phyloP scores from a whole-genome alignment of 2,329 filamentous ascomycete species.

The Xylariaceae sp. region DNA sequence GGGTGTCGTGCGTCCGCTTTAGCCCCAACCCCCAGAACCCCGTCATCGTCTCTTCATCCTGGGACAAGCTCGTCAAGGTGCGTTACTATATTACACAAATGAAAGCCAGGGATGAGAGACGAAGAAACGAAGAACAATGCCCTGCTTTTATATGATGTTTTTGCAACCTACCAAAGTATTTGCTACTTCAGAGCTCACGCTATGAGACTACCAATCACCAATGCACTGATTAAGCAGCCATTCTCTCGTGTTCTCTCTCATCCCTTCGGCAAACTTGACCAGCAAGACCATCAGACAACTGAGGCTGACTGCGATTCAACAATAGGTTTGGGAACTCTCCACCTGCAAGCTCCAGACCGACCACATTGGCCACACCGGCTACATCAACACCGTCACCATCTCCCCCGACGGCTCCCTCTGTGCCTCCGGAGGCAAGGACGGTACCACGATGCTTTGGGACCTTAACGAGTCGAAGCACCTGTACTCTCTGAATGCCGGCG shows the following conservation, averaged over 20 bases:
- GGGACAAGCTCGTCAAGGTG: constrained; percentile 99
- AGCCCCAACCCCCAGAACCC: constrained; percentile 99
- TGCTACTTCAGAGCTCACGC: constrained; percentile 99
- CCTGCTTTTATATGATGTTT: constrained; percentile 89
- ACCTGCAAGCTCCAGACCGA: constrained; percentile 99
- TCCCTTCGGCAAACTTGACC: constrained; percentile 1
- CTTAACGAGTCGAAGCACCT: constrained; percentile 99
- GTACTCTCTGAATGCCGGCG: constrained; percentile 98
- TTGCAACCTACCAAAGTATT: constrained; percentile 88
- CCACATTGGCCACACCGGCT: constrained; percentile 99
- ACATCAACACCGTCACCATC: constrained; percentile 99
- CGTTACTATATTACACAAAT: constrained; percentile 37
- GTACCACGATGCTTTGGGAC: constrained; percentile 99
- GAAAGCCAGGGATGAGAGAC: constrained; percentile 2
- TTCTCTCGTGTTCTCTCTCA: constrained; percentile 1
- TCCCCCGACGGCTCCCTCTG: constrained; percentile 98
- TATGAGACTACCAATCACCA: constrained; percentile 98
- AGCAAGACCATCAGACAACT: background rate
- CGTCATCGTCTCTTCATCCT: constrained; percentile 96
- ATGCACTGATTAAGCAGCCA: constrained; percentile 64
- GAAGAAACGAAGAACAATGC: constrained; percentile 15
- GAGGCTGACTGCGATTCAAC: constrained; percentile 26
- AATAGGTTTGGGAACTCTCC: constrained; percentile 96
- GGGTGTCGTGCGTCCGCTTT: constrained; percentile 99
- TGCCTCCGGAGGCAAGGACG: constrained; percentile 98